These are phyloP conservation scores for Pisolithus thermaeus DNA, from an alignment of 1,284 basidiomycete genomes.

Conservation along the genomic window DNA sequence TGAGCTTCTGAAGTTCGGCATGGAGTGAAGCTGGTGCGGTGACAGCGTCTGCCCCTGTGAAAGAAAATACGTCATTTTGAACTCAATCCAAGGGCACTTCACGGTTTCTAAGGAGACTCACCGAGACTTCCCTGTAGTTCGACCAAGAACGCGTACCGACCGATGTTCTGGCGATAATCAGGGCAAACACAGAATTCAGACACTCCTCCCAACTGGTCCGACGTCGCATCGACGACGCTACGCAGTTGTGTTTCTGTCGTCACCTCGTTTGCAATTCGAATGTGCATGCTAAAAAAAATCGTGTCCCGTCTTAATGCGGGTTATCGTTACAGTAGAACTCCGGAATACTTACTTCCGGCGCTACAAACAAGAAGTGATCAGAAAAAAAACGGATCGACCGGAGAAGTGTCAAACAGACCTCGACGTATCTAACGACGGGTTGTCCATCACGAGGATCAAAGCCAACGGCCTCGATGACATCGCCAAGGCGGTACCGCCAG, in stretches of 20 bases:
- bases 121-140: conserved; percentile 11
- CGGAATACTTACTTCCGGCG: too few species aligned
- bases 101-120: not conserved
- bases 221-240: conserved; percentile 9
- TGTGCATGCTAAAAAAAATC: not conserved
- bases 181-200: conserved; percentile 16
- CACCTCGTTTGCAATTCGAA: conserved; percentile 19
- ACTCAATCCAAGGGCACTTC: too few species aligned
- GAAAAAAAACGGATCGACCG: too few species aligned
- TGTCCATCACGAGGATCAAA: conserved; percentile 4
- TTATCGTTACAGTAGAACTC: too few species aligned
- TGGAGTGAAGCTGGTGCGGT: conserved; percentile 7
- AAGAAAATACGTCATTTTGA: not conserved
- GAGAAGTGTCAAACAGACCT: not conserved
- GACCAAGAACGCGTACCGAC: conserved; percentile 18
- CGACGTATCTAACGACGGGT: conserved; percentile 3
- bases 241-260: conserved; percentile 16
- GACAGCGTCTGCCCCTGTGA: not conserved
- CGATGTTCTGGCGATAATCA: conserved; percentile 13
- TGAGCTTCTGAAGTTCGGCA: conserved; percentile 4
- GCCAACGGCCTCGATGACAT: conserved; percentile 2
- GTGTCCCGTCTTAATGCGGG: not conserved
- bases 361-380: too few species aligned
- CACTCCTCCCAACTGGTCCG: conserved; percentile 9
- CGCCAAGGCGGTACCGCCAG: conserved; percentile 7